phyloP scores from a whole-genome alignment of 768 basidiomycete species.

The Mycena maculata region DNA sequence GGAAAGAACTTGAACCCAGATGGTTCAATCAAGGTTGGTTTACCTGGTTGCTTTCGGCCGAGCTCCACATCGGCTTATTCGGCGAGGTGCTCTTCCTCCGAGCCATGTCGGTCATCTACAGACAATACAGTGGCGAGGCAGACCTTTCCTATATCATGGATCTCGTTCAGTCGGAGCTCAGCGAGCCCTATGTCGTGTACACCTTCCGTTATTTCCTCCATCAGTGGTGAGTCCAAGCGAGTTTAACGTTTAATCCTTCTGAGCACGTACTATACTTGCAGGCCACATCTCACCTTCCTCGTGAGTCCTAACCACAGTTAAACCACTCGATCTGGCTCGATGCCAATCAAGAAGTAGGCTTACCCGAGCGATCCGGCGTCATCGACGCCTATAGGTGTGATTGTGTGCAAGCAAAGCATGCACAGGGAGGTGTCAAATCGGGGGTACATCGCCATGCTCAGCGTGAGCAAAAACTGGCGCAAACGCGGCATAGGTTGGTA shows the following conservation, averaged over 20 bases:
- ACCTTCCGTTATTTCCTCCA: constrained; percentile 97
- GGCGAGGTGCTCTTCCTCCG: too few species aligned
- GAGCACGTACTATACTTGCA: constrained; percentile 41
- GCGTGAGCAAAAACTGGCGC: constrained; percentile 84
- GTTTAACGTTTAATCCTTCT: constrained; percentile 13
- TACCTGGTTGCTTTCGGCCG: too few species aligned
- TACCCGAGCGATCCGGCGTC: constrained; percentile 61
- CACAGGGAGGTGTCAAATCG: constrained; percentile 82
- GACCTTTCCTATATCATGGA: constrained; percentile 34
- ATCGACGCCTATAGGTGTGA: constrained; percentile 83
- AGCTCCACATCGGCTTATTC: too few species aligned
- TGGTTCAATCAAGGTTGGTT: too few species aligned
- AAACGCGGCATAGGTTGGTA: constrained; percentile 92
- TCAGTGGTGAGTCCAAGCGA: constrained; percentile 78
- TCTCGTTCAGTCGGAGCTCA: constrained; percentile 34
- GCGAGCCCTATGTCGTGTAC: constrained; percentile 88
- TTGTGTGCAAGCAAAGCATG: constrained; percentile 96
- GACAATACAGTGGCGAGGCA: constrained; percentile 26
- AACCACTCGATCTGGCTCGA: constrained; percentile 4
- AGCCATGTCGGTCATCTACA: constrained; percentile 25
- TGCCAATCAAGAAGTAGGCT: constrained; percentile 55
- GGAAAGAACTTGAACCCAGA: too few species aligned
- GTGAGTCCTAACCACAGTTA: constrained; percentile 83
- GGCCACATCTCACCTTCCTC: constrained; percentile 31
- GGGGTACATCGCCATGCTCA: constrained; percentile 99